Conservation (phyloP, 345 rosid species). For the Adansonia digitata region DNA sequence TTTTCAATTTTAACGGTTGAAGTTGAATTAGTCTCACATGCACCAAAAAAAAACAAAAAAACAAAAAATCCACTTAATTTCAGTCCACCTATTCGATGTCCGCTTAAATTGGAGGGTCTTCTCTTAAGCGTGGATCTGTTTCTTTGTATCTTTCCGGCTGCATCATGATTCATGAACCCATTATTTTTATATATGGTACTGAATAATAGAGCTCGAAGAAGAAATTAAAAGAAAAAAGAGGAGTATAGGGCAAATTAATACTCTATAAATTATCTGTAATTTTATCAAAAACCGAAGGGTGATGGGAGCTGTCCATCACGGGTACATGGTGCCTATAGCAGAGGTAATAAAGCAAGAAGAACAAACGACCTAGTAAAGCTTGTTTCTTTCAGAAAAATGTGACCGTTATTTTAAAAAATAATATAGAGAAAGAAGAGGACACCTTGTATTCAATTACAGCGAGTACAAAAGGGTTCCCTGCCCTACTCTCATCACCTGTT, state of each 20-base stretch:
- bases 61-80: not conserved
- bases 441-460: conserved; percentile 20
- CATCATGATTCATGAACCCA: not conserved
- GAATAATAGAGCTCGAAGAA: not conserved
- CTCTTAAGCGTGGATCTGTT: not conserved
- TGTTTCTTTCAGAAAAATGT: conserved; percentile 36
- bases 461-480: conserved; percentile 14
- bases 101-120: not conserved
- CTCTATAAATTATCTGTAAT: too few species aligned
- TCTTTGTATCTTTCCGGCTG: not conserved
- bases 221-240: not conserved
- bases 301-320: not conserved
- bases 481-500: conserved; percentile 25
- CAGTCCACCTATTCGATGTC: not conserved
- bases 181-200: not conserved
- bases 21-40: not conserved
- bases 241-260: not conserved
- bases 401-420: conserved; percentile 52
- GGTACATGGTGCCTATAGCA: not conserved
- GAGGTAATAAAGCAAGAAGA: not conserved
- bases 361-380: conserved; percentile 40
- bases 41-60: too few species aligned
- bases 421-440: conserved; percentile 13
- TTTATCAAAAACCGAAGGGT: not conserved
- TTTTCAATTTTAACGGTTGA: not conserved